Evolutionary conservation across 345 rosid genomes (phyloP).

Genomic region (Eucalyptus fibrosa): DNA sequence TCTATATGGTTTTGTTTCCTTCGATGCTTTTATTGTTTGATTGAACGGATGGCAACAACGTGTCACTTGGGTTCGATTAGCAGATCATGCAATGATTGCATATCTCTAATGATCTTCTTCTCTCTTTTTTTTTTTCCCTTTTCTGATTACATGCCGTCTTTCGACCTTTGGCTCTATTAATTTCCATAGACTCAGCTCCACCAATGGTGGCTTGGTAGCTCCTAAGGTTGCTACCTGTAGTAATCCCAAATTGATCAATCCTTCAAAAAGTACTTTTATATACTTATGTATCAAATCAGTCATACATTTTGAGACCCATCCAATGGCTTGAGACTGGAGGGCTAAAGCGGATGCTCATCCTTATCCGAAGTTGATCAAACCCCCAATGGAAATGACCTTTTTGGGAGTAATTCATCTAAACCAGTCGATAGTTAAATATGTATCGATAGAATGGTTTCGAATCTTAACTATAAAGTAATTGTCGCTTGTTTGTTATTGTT

Average conservation of each 20-base stretch:
- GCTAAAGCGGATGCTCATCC: neutral
- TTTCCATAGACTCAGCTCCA: neutral
- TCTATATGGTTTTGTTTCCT: neutral
- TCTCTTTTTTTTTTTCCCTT: fast-evolving
- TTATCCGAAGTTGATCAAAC: neutral
- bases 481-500: neutral
- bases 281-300: neutral
- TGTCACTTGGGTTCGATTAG: neutral
- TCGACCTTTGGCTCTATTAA: neutral
- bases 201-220: neutral
- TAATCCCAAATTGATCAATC: neutral
- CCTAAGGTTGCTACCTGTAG: neutral
- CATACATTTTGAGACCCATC: neutral
- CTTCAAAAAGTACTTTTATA: neutral
- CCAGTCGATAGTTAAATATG: neutral
- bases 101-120: neutral
- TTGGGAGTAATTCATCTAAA: neutral
- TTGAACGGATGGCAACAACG: neutral
- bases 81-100: neutral
- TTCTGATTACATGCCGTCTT: neutral
- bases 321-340: neutral
- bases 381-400: neutral
- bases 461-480: neutral
- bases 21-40: neutral
- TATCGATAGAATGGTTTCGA: neutral